Base-by-base conservation (phyloP, 192 early-diverging fungal genomes). In the Ambispora gerdemannii region DNA sequence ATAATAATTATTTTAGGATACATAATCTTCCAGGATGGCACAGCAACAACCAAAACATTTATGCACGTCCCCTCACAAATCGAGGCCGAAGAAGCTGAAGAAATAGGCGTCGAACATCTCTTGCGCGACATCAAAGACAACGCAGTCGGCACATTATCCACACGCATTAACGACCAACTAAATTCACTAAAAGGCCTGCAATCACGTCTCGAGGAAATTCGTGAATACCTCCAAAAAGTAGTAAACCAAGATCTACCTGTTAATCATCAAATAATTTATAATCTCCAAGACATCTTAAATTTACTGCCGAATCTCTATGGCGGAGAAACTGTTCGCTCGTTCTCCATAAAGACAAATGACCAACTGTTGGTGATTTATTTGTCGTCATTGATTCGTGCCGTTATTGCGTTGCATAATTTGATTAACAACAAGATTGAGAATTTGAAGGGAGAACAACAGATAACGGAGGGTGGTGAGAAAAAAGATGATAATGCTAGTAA, bases 41-140 rank as follows among this genome's bases (percentile, higher is more conserved):
- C 94, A 32, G 89, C 94, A 3, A 94, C 95, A 4, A 96, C 95
- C 35, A 92, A 93, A 76, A 98, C 97, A 3, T 99, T 99, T 82
- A 89, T 93, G 75, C 95, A 99, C 76, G 90, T 97, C 24, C 93
- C 92, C 1, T 95, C 94, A 13, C 86, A 91, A 56, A 96, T 99
- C 69, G 96, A 95, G 38, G 97, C 97, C 3, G 97, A 99, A 77
- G 97, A 99, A 80, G 93, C 96, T n/a, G 97, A 99, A 82, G 97
- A 99, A 76, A 98, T 99, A 77, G 97, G 97, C 34, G 97, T 99
- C 0, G 97, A 99, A 76, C 97, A 99, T 70, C 81, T 99, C 74
- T 82, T 99, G 62, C 88, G 97, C 67, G 97, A 99, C 75, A 96
- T 99, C 76, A 99, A 98, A 78, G 97, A 99, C 78, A 96, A 89